These are phyloP conservation scores for Ophidiomyces ophidiicola DNA, from an alignment of 2,329 filamentous ascomycete species.

Conservation along the genomic window DNA sequence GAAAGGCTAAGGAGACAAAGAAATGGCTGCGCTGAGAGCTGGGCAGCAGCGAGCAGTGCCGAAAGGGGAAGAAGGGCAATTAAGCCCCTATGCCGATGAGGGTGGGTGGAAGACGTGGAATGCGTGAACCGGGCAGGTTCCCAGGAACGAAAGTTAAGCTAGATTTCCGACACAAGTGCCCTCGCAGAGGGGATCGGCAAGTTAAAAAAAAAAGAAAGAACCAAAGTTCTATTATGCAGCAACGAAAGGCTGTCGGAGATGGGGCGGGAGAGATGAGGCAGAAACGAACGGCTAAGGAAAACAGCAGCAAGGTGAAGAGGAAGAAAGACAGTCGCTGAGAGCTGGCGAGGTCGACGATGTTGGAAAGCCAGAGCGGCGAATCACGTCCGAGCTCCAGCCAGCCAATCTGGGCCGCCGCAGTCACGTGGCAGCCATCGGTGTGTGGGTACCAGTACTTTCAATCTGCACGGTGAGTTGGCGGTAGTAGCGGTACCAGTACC, in stretches of 20 bases:
- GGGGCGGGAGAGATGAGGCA: background rate
- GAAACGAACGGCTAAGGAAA: background rate
- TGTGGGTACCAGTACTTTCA: too few species aligned
- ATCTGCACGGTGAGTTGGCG: too few species aligned
- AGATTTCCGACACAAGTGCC: background rate
- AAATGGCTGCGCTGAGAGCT: too few species aligned
- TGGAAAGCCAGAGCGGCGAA: too few species aligned
- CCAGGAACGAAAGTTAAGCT: conserved; percentile 12
- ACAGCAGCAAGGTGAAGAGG: background rate
- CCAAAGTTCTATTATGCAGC: conserved; percentile 1
- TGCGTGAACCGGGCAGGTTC: conserved; percentile 2
- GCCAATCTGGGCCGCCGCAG: too few species aligned
- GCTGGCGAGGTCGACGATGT: background rate
- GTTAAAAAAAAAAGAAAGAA: background rate
- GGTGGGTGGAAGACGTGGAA: background rate
- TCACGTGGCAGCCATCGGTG: too few species aligned
- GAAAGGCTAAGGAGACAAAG: too few species aligned
- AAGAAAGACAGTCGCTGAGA: background rate
- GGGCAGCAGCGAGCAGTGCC: background rate
- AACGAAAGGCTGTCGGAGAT: background rate
- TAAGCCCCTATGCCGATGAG: background rate
- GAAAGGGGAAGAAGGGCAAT: background rate
- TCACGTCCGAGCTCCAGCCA: too few species aligned
- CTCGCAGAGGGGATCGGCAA: background rate
- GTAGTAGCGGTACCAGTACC: background rate